Base-by-base conservation (phyloP, 257 asterid genomes). In the Asclepias syriaca region DNA sequence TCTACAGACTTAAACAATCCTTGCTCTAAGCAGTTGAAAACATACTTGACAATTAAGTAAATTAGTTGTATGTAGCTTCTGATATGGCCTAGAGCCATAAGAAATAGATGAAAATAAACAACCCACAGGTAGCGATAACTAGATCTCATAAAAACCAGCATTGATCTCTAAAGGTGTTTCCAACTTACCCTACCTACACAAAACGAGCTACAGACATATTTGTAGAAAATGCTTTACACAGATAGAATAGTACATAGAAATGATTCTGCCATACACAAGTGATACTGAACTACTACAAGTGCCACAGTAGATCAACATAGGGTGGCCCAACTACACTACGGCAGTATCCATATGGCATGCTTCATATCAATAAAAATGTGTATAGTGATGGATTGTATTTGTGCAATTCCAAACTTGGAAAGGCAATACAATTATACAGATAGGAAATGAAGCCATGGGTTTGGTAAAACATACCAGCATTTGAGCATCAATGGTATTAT, bases 401-500 rank as follows among this genome's bases (percentile, higher is more conserved):
- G 18, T 32, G 49, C 43, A 60, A 59, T 72, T 72, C 45, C 11
- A 64, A 34, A 29, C 18, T 34, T 24, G 40, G 46, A 24, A n/a
- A 66, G 53, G n/a, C 34, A 16, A 39, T 8, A 27, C 11, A 65
- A 66, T 59, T 18, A 69, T 65, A 75, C 53, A 74, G 50, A 65
- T 51, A 51, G 74, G 43, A 58, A 65, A 29, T 37, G 58, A 74
- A 69, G 32, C 63, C 72, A 49, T 49, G 72, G 72, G 73, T 57
- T 43, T 67, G 65, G 71, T 34, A 71, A 72, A 72, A 72, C 65
- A 79, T 87, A 95, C 99, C 98, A 92, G 82, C 77, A 96, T 87
- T 88, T 95, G 99, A 74, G 99, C 98, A 86, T 92, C 99, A 73
- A 80, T 64, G 24, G 78, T 70, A 74, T 84, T 83, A 77, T 90